phyloP scores from a whole-genome alignment of 768 basidiomycete genomes.

The Lactifluus hygrophoroides region DNA sequence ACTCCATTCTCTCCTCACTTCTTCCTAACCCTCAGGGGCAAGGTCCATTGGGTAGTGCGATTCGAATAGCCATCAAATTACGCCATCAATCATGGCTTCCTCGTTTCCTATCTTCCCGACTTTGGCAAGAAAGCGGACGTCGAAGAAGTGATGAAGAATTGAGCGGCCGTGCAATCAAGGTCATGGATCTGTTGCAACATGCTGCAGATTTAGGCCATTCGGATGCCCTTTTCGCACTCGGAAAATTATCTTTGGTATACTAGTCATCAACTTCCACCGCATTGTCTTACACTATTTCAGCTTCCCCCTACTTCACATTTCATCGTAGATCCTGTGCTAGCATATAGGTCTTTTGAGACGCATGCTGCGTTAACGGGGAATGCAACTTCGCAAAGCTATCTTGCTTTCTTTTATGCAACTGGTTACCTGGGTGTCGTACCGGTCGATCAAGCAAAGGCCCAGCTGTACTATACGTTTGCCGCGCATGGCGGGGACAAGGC shows the following conservation, averaged over 20 bases:
- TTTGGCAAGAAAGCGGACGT: constrained; percentile 34
- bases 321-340: constrained; percentile 47
- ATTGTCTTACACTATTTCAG: constrained; percentile 29
- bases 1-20: constrained; percentile 50
- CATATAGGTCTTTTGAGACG: constrained; percentile 51
- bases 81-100: constrained; percentile 51
- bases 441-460: constrained; percentile 70
- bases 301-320: constrained; percentile 70
- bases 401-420: constrained; percentile 85
- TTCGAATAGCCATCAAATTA: constrained; percentile 61
- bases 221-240: constrained; percentile 65
- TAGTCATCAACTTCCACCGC: neutral
- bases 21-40: constrained; percentile 68
- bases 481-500: constrained; percentile 81
- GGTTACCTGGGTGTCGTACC: constrained; percentile 63
- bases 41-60: constrained; percentile 61
- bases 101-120: constrained; percentile 33
- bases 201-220: constrained; percentile 69
- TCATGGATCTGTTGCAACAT: constrained; percentile 70
- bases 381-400: constrained; percentile 73
- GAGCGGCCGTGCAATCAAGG: constrained; percentile 67
- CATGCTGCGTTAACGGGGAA: constrained; percentile 72
- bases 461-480: constrained; percentile 90
- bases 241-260: constrained; percentile 54
- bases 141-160: constrained; percentile 58